A percentile compares a stretch with the other conserved stretches of the same genome.
phyloP scores from a whole-genome alignment of 2,329 filamentous ascomycete genomes.

The Fusarium newnesense region DNA sequence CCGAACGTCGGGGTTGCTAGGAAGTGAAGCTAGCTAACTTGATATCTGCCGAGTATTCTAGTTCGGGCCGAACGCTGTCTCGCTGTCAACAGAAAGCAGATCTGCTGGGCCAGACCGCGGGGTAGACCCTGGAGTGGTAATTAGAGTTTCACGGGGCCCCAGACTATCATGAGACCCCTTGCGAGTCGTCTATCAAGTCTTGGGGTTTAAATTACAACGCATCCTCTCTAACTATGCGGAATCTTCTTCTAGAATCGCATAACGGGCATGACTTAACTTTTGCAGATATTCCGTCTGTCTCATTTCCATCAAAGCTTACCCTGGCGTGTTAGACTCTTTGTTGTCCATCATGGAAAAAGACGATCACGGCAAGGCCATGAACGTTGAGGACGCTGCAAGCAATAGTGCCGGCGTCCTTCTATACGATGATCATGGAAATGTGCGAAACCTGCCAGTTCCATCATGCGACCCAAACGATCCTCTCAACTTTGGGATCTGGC shows the following conservation, averaged over 20 bases:
- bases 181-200: not conserved
- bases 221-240: not conserved
- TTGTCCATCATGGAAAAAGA: not conserved
- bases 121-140: not conserved
- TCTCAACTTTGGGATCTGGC: not conserved
- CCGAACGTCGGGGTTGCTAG: not conserved
- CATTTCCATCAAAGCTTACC: accelerated
- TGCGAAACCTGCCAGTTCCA: not conserved
- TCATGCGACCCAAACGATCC: not conserved
- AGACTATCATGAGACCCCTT: not conserved
- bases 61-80: not conserved
- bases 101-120: not conserved
- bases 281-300: accelerated
- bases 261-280: accelerated
- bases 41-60: not conserved
- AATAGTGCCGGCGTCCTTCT: not conserved
- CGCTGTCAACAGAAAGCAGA: not conserved
- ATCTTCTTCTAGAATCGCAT: accelerated
- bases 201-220: not conserved
- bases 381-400: not conserved
- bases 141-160: not conserved
- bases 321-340: not conserved
- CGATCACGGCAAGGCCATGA: not conserved
- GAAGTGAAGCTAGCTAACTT: not conserved
- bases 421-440: not conserved